These are phyloP conservation scores for Pichia sp. DNA, from an alignment of 1,139 yeast species.

Conservation along the genomic window DNA sequence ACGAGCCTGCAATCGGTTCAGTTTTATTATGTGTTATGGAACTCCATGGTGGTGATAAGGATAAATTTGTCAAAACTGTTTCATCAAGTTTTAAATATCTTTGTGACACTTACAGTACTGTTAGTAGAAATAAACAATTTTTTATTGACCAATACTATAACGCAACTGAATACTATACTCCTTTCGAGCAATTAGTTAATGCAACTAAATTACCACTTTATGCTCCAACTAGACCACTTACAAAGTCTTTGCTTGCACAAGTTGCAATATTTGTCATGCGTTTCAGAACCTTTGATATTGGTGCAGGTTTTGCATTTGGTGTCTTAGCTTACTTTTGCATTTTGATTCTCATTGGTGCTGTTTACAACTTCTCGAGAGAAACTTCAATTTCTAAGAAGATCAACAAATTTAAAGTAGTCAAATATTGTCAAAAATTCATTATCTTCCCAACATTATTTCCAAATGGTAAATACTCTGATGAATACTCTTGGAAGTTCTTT, in stretches of 20 bases:
- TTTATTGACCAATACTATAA: slow-evolving; percentile 8
- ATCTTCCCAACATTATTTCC: slow-evolving; percentile 13
- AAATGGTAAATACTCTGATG: slow-evolving; percentile 10
- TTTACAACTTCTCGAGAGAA: slow-evolving; percentile 9
- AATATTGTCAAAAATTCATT: slow-evolving; percentile 11
- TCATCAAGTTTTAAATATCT: slow-evolving; percentile 12
- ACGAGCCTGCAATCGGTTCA: slow-evolving; percentile 25
- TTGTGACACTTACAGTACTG: background rate
- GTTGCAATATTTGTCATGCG: background rate
- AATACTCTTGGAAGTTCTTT: slow-evolving; percentile 9
- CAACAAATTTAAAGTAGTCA: slow-evolving; percentile 1
- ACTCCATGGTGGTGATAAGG: slow-evolving; percentile 6
- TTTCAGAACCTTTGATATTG: slow-evolving; percentile 11
- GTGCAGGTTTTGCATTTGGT: slow-evolving; percentile 13
- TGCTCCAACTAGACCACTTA: slow-evolving; percentile 11
- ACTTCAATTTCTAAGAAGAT: slow-evolving; percentile 4
- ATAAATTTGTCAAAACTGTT: background rate
- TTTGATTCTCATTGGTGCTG: slow-evolving; percentile 8
- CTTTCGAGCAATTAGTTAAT: background rate
- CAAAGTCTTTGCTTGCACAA: background rate
- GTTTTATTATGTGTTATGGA: slow-evolving; percentile 22
- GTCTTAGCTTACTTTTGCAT: slow-evolving; percentile 10
- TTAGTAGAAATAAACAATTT: background rate
- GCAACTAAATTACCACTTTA: slow-evolving; percentile 11
- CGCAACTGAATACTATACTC: slow-evolving; percentile 9